These are phyloP conservation scores for Ophiocordyceps camponoti-floridani DNA, from an alignment of 2,329 filamentous ascomycete genomes.

Conservation along the genomic window DNA sequence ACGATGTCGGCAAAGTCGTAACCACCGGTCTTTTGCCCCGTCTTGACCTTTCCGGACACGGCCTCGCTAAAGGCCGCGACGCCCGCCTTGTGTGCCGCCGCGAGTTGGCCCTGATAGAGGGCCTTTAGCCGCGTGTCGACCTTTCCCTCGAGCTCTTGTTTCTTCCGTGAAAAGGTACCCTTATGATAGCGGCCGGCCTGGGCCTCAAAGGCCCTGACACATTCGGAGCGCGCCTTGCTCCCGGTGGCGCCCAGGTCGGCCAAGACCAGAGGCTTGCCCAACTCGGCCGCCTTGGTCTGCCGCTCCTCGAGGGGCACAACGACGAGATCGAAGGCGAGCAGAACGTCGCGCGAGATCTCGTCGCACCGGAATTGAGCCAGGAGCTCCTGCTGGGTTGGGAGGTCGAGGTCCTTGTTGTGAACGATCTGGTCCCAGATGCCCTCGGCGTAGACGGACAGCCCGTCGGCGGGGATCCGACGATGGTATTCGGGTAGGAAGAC, in stretches of 20 bases:
- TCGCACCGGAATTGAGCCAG: slow-evolving; percentile 95
- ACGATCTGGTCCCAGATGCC: slow-evolving; percentile 98
- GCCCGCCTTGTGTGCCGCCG: slow-evolving; percentile 75
- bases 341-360: slow-evolving; percentile 81
- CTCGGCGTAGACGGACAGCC: slow-evolving; percentile 85
- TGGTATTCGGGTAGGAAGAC: slow-evolving; percentile 92
- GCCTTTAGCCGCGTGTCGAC: slow-evolving; percentile 77
- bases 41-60: slow-evolving; percentile 73
- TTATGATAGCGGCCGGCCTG: slow-evolving; percentile 95
- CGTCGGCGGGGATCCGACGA: slow-evolving; percentile 85
- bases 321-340: slow-evolving; percentile 65
- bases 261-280: slow-evolving; percentile 59
- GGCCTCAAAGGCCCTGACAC: slow-evolving; percentile 69
- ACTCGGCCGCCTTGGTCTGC: slow-evolving; percentile 55
- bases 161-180: slow-evolving; percentile 77
- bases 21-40: slow-evolving; percentile 77
- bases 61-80: slow-evolving; percentile 73
- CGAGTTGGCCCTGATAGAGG: slow-evolving; percentile 75
- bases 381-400: slow-evolving; percentile 92
- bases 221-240: slow-evolving; percentile 50
- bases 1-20: slow-evolving; percentile 98
- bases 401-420: slow-evolving; percentile 92
- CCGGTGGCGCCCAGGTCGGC: slow-evolving; percentile 58
- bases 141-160: slow-evolving; percentile 67
- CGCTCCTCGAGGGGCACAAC: slow-evolving; percentile 72